Base-by-base conservation (phyloP, 2,329 filamentous ascomycete genomes). In the Dryadomyces quercivorus region DNA sequence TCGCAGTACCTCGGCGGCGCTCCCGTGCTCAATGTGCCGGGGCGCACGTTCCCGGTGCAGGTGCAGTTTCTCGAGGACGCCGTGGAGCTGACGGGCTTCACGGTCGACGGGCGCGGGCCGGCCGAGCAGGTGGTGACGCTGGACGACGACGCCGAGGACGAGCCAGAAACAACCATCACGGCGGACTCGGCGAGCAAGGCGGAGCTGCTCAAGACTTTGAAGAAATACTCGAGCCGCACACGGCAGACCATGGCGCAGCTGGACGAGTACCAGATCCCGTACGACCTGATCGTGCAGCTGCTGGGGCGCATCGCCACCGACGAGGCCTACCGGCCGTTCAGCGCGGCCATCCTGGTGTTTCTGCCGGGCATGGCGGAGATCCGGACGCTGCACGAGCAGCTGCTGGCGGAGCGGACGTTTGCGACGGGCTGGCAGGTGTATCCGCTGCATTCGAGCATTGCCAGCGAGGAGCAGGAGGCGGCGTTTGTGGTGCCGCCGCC, bases 311-410 rank as follows among this genome's bases (percentile, higher is more conserved):
- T 98, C 56, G 85, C 89, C 2, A 80, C 76, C 1, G 80, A 86
- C 55, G 77, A 81, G 5, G 71, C 78, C 0, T 83, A 92, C 61
- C 67, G 72, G 15, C 70, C 75, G 16, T 97, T 85, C 68, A 96
- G 90, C 73, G 91, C 86, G 66, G 93, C 93, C 1, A 86, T 97
- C 52, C 70, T 98, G n/a, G 81, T 98, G 5, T 98, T 98, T 66
- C 74, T 98, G 61, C 93, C 93, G 7, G 93, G 93, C 65, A 89
- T 97, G 60, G 91, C 87, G 12, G 93, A 98, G 63, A 96, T 96
- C 61, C 80, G 90, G 54, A 84, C 85, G 20, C 72, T 98, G 47
- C 93, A 96, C 65, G 90, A 95, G 63, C 81, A 93, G 67, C 75
- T 98, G 3, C 70, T 85, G 5, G 84, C 88, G 0, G 85, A 95